Evolutionary conservation across 2,329 filamentous ascomycete species (phyloP).

Genomic region (Tricladium varicosporioides): DNA sequence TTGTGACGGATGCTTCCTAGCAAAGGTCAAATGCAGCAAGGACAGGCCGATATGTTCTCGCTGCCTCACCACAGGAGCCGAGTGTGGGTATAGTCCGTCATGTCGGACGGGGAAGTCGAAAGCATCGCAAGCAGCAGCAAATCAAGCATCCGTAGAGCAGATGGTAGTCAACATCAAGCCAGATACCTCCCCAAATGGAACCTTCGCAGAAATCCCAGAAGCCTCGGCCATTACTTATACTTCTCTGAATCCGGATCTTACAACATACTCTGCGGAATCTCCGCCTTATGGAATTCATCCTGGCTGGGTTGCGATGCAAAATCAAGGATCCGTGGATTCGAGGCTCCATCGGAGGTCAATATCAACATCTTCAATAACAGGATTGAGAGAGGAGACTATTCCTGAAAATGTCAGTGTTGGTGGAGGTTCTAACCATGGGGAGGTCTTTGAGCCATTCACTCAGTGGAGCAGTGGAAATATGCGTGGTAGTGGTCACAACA

Average conservation of each 20-base stretch:
- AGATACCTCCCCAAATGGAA: not conserved
- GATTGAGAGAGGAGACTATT: slow-evolving; percentile 9
- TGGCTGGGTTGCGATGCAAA: slow-evolving; percentile 2
- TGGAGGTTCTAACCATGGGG: slow-evolving; percentile 5
- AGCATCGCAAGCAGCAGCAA: slow-evolving; percentile 21
- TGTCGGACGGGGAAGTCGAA: slow-evolving; percentile 50
- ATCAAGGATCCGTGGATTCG: not conserved
- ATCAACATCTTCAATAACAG: slow-evolving; percentile 10
- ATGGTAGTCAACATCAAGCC: not conserved
- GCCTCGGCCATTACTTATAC: slow-evolving; percentile 10
- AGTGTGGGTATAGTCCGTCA: slow-evolving; percentile 53
- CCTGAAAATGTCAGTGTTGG: slow-evolving; percentile 13
- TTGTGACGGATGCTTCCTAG: slow-evolving; percentile 54
- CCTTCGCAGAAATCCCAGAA: slow-evolving; percentile 8
- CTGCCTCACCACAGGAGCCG: slow-evolving; percentile 47
- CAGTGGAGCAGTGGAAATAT: not conserved
- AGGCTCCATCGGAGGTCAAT: slow-evolving; percentile 10
- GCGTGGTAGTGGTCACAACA: not conserved
- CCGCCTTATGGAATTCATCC: slow-evolving; percentile 12
- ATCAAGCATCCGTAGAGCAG: not conserved
- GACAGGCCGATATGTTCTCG: slow-evolving; percentile 51
- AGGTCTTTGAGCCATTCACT: not conserved
- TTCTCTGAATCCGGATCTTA: not conserved
- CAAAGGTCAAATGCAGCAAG: slow-evolving; percentile 57
- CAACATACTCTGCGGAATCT: slow-evolving; percentile 8